Base-by-base conservation (phyloP, 495 filamentous ascomycete species). In the Aspergillus homomorphus region DNA sequence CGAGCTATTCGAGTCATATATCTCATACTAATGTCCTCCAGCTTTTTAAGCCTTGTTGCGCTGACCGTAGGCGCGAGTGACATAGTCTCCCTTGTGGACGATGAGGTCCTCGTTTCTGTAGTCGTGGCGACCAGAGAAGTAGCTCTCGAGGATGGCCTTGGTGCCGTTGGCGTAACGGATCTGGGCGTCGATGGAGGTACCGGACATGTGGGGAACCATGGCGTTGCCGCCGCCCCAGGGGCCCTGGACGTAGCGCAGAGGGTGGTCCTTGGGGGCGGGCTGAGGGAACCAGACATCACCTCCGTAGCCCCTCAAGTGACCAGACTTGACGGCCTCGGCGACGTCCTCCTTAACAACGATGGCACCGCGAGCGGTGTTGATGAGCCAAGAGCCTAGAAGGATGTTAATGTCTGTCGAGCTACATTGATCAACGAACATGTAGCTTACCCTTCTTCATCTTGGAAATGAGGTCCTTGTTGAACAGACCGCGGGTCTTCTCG, bases 291-390 rank as follows among this genome's bases (percentile, higher is more conserved):
- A 90, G 71, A 96, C 92, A 69, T 96, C 92, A 73, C 94, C 94
- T 66, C 94, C 94, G 77, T 98, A 98, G 58, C 94, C 94, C 62
- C 91, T 87, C 71, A 98, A 90, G 75, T 98, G 92, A 67, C 94
- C 94, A 38, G 82, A 82, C 81, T 91, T 90, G 70, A 98, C 84
- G 24, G 94, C 94, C 51, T 90, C 93, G 48, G 94, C 94, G 46
- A 98, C 94, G 68, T 97, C 94, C 77, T 98, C 93, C 86, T 98
- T 98, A 72, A 97, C 94, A 58, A 98, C 94, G 69, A 98, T 98
- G 72, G 94, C 94, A 64, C 94, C 94, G 73, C 94, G 94, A 53
- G 94, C 94, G 23, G 94, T 98, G 86, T 98, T 98, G 78, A 98
- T 80, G 69, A 98, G 88, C 92, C 92, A 98, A 46, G 90, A 87